A percentile compares a stretch with the other conserved stretches of the same genome.
These are phyloP conservation scores for Fusarium mundagurra DNA, from an alignment of 2,329 filamentous ascomycete species.

Conservation along the genomic window DNA sequence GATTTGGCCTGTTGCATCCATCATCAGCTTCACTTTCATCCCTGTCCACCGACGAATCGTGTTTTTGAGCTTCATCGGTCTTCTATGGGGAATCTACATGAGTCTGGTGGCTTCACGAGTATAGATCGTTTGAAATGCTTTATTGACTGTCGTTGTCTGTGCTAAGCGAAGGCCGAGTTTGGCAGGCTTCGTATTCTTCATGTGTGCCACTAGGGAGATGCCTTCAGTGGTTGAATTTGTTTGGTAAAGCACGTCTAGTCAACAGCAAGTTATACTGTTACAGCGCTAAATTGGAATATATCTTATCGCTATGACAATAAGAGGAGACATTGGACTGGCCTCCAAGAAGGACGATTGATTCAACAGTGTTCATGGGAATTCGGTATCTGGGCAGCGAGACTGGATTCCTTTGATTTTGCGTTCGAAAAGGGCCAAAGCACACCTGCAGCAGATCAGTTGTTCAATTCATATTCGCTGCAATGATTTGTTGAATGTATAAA, in stretches of 20 bases:
- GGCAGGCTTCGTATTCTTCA: not conserved
- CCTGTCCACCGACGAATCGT: slow-evolving; percentile 61
- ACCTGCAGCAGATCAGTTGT: not conserved
- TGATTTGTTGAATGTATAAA: not conserved
- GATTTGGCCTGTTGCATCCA: slow-evolving; percentile 62
- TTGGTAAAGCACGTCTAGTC: not conserved
- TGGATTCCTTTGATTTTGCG: not conserved
- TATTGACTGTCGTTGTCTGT: too few species aligned
- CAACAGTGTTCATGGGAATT: not conserved
- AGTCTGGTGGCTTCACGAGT: slow-evolving; percentile 57
- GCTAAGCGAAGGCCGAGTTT: not conserved
- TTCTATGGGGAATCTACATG: slow-evolving; percentile 64
- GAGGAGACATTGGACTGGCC: not conserved
- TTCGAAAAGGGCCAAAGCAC: too few species aligned
- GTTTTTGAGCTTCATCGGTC: slow-evolving; percentile 59
- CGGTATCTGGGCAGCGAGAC: not conserved
- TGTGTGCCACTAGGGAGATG: not conserved
- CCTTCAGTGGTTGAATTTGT: not conserved
- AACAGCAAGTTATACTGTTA: not conserved
- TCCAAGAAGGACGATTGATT: not conserved
- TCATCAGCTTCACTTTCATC: slow-evolving; percentile 60
- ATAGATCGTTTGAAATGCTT: slow-evolving; percentile 21
- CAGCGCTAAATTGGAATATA: not conserved
- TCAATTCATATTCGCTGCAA: accelerated
- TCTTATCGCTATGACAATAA: accelerated